Percentiles rank a stretch among this genome's conserved stretches.
phyloP scores from a whole-genome alignment of 495 filamentous ascomycete genomes.

The Platismatia glauca region DNA sequence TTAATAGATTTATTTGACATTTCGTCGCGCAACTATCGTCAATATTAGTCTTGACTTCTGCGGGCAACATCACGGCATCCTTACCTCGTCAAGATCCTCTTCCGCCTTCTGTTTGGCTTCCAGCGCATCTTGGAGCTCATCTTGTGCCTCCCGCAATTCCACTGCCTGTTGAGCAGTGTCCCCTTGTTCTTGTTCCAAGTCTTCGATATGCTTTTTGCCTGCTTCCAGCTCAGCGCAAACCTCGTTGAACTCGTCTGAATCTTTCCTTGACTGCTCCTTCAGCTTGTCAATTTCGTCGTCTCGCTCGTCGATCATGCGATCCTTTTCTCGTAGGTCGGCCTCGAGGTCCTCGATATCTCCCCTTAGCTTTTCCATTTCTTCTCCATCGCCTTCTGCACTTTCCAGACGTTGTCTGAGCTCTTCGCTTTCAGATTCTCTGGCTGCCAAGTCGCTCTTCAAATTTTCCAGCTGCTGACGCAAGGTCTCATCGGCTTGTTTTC shows the following conservation, averaged over 20 bases:
- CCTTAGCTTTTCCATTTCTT: conserved; percentile 53
- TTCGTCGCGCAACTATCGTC: conserved; percentile 56
- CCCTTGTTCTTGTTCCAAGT: conserved; percentile 47
- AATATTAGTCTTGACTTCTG: conserved; percentile 4
- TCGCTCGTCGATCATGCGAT: conserved; percentile 53
- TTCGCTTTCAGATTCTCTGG: conserved; percentile 44
- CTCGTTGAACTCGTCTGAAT: conserved; percentile 43
- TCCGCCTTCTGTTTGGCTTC: conserved; percentile 46
- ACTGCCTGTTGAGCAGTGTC: conserved; percentile 39
- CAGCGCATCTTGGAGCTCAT: conserved; percentile 54
- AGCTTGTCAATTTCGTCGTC: conserved; percentile 57
- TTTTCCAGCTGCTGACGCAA: conserved; percentile 52
- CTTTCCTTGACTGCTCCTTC: conserved; percentile 45
- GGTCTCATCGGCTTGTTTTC: conserved; percentile 58
- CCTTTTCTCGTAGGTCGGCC: conserved; percentile 54
- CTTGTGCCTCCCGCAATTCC: conserved; percentile 48
- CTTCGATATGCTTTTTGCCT: conserved; percentile 47
- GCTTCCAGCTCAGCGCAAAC: conserved; percentile 45
- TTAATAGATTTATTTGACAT: conserved; percentile 71
- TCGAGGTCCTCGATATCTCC: conserved; percentile 63
- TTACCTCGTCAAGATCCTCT: conserved; percentile 37
- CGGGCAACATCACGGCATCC: not conserved
- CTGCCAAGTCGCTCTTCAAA: conserved; percentile 49
- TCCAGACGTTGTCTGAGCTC: conserved; percentile 39
- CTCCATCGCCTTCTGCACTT: conserved; percentile 38